These are phyloP conservation scores for Hippophae tibetana DNA, from an alignment of 306 rosid species.

Conservation along the genomic window DNA sequence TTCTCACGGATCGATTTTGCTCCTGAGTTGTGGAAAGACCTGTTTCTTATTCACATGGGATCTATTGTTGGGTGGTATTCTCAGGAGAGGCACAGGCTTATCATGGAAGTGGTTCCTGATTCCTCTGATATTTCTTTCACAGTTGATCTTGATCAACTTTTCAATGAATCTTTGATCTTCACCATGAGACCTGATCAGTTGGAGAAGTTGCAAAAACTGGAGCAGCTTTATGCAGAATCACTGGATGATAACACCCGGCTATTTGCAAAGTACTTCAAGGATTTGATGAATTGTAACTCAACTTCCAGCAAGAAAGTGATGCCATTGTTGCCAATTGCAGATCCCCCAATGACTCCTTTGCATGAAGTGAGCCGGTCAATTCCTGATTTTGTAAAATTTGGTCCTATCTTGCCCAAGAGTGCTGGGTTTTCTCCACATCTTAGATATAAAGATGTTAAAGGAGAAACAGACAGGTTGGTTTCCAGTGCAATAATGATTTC, in stretches of 20 bases:
- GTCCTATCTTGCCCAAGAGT: constrained; percentile 88
- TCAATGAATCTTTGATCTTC: constrained; percentile 62
- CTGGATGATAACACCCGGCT: constrained; percentile 65
- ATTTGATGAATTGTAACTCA: constrained; percentile 57
- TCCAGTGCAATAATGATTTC: not conserved
- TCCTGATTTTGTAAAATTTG: constrained; percentile 86
- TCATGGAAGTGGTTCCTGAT: constrained; percentile 77
- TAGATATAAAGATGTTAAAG: constrained; percentile 36
- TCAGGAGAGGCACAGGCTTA: constrained; percentile 71
- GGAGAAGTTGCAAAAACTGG: constrained; percentile 64
- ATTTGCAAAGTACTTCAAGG: constrained; percentile 75
- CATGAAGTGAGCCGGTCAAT: constrained; percentile 74
- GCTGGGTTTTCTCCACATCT: constrained; percentile 62
- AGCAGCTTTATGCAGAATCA: constrained; percentile 75
- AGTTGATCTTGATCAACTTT: constrained; percentile 59
- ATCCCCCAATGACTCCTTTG: constrained; percentile 93
- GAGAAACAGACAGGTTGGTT: constrained; percentile 49
- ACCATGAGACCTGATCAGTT: constrained; percentile 69
- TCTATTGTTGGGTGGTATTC: constrained; percentile 93
- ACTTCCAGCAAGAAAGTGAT: constrained; percentile 46
- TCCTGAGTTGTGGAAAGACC: constrained; percentile 74
- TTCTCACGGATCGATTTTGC: constrained; percentile 79
- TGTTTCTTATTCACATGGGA: constrained; percentile 81
- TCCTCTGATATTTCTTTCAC: constrained; percentile 65
- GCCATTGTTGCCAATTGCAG: constrained; percentile 90